Conservation (phyloP, 495 filamentous ascomycete species). For the Aeminium ludgeri region DNA sequence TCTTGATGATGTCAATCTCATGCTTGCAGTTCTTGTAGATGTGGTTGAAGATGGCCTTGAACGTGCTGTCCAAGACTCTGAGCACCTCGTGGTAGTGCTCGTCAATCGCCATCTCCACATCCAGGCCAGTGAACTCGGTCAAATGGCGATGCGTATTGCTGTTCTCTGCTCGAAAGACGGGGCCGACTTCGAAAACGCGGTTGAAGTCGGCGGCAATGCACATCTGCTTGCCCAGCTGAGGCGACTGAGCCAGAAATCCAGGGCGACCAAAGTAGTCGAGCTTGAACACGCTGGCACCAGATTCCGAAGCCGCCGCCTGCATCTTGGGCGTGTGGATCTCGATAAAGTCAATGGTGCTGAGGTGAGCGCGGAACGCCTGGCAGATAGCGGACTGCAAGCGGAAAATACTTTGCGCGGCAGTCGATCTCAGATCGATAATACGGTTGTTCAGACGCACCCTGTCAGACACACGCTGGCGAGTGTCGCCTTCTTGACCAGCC, state of each 20-base stretch:
- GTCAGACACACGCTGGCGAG: slow-evolving; percentile 44
- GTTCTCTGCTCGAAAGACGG: slow-evolving; percentile 93
- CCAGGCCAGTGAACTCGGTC: slow-evolving; percentile 93
- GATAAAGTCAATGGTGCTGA: slow-evolving; percentile 57
- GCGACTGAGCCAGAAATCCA: slow-evolving; percentile 79
- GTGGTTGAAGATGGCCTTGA: slow-evolving; percentile 75
- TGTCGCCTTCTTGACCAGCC: slow-evolving; percentile 18
- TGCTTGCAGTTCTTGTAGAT: slow-evolving; percentile 29
- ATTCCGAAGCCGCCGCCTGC: slow-evolving; percentile 80
- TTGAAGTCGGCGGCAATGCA: slow-evolving; percentile 84
- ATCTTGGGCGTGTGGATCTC: slow-evolving; percentile 84
- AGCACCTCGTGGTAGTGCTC: slow-evolving; percentile 78
- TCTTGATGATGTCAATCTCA: slow-evolving; percentile 32
- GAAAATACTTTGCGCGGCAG: slow-evolving; percentile 73
- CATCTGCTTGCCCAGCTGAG: slow-evolving; percentile 94
- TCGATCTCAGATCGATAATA: slow-evolving; percentile 76
- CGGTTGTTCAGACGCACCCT: slow-evolving; percentile 75
- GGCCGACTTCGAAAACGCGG: slow-evolving; percentile 74
- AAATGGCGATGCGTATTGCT: slow-evolving; percentile 91
- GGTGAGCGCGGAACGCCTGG: slow-evolving; percentile 63
- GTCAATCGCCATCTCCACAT: slow-evolving; percentile 92
- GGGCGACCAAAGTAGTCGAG: slow-evolving; percentile 78
- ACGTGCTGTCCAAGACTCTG: slow-evolving; percentile 60
- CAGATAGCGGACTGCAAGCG: slow-evolving; percentile 68
- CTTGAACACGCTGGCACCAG: slow-evolving; percentile 84